Evolutionary conservation across 768 basidiomycete species (phyloP).

Genomic region (Auricularia sp.): DNA sequence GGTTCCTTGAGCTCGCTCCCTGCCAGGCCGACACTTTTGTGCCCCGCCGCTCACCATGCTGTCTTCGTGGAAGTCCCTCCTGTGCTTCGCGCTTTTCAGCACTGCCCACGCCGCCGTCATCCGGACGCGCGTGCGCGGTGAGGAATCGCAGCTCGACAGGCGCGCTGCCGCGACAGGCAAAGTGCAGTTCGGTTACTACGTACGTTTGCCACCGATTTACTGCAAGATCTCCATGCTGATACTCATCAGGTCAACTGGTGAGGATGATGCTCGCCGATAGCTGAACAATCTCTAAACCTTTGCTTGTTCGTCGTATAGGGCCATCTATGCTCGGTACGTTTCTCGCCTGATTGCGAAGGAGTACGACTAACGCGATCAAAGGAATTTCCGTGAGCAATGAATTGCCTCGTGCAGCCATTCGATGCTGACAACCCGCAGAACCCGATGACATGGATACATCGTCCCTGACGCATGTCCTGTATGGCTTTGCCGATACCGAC

Average conservation of each 20-base stretch:
- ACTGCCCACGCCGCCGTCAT: not conserved
- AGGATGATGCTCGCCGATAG: not conserved
- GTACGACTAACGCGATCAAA: conserved; percentile 8
- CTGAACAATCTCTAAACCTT: not conserved
- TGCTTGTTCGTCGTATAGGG: not conserved
- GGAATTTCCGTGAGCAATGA: conserved; percentile 44
- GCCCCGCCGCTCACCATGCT: not conserved
- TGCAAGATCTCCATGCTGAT: not conserved
- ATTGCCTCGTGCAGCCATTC: not conserved
- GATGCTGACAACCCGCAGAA: conserved; percentile 30
- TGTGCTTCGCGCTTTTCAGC: not conserved
- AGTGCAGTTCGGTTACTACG: not conserved
- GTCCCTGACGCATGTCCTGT: conserved; percentile 65
- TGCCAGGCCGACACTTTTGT: not conserved
- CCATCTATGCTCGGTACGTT: not conserved
- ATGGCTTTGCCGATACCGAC: conserved; percentile 62
- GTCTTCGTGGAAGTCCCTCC: not conserved
- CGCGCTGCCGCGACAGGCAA: not conserved
- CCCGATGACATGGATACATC: conserved; percentile 50
- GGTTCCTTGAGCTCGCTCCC: not conserved
- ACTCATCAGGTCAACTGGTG: not conserved
- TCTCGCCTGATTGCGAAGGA: too few species aligned
- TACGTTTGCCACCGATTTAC: not conserved
- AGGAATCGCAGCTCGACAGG: not conserved
- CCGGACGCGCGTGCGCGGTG: not conserved